Evolutionary conservation across 148 eudicot species (phyloP).

Genomic region (Camellia granthamiana): DNA sequence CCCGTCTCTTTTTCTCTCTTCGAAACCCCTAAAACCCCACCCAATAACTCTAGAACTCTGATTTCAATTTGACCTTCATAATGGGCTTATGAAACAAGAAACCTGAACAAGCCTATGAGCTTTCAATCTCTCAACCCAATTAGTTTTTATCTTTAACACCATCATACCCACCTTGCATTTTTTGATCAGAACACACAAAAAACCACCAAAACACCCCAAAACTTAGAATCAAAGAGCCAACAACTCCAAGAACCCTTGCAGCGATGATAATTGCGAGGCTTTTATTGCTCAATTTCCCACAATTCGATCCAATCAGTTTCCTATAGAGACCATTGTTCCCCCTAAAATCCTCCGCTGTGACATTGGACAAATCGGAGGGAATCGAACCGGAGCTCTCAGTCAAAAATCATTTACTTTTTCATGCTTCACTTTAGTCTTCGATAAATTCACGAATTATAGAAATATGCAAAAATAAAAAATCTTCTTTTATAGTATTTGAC

Average conservation of each 20-base stretch:
- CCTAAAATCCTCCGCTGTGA: constrained; percentile 20
- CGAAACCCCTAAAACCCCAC: constrained; percentile 37
- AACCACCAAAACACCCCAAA: constrained; percentile 3
- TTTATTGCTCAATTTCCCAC: constrained; percentile 52
- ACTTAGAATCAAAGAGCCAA: constrained; percentile 23
- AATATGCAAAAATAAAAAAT: no score
- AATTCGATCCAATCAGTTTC: constrained; percentile 31
- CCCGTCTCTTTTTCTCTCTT: no score
- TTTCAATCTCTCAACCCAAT: constrained; percentile 48
- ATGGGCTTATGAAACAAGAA: constrained; percentile 61
- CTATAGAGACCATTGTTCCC: constrained; percentile 67
- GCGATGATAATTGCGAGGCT: constrained; percentile 46
- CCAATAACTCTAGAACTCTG: constrained; percentile 10
- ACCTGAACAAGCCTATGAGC: constrained; percentile 55
- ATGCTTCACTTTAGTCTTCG: no score
- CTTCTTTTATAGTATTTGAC: no score
- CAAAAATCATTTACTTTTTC: no score
- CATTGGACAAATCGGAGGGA: constrained; percentile 31
- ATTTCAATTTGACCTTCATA: constrained; percentile 50
- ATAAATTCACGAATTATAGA: no score
- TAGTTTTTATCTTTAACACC: constrained; percentile 31
- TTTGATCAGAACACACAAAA: neutral
- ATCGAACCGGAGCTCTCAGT: constrained; percentile 34
- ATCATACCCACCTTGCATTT: constrained; percentile 30
- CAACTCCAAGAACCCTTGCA: constrained; percentile 61